Conservation (phyloP, 257 asterid genomes). For the Mitragyna speciosa region DNA sequence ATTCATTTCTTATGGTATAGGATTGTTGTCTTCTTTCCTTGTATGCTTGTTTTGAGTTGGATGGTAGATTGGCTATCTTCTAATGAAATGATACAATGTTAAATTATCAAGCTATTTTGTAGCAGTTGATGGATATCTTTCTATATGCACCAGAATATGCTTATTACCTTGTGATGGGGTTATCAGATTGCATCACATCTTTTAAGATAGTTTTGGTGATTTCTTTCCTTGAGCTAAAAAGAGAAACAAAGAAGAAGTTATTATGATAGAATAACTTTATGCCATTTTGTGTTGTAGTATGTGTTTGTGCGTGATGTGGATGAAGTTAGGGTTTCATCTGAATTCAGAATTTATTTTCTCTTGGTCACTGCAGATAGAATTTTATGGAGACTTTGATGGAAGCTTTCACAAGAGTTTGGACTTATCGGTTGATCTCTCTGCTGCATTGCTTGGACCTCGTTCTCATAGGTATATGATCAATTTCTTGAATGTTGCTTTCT, state of each 20-base stretch:
- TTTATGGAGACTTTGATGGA: slow-evolving; percentile 94
- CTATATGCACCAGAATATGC: background rate
- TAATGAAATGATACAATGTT: too few relatives aligned
- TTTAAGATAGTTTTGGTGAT: background rate
- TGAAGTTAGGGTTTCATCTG: background rate
- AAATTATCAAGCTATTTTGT: too few relatives aligned
- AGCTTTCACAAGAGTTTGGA: slow-evolving; percentile 92
- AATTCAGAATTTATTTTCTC: background rate
- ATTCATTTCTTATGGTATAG: background rate
- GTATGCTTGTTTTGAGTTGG: too few relatives aligned
- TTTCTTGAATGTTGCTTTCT: background rate
- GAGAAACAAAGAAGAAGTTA: background rate
- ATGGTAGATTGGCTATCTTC: too few relatives aligned
- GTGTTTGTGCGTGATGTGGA: background rate
- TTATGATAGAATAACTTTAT: background rate
- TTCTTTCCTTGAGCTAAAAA: background rate
- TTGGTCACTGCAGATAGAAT: slow-evolving; percentile 68
- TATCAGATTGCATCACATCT: background rate
- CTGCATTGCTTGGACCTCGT: slow-evolving; percentile 86
- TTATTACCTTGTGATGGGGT: background rate
- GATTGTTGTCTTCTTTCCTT: too few relatives aligned
- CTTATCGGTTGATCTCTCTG: slow-evolving; percentile 67
- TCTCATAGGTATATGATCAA: slow-evolving; percentile 59
- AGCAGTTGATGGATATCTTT: background rate
- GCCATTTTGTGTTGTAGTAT: background rate